A percentile compares a stretch with the other conserved stretches of the same genome.
Evolutionary conservation across 352 stramenopile genomes (phyloP).

Genomic region (Halophytophthora batemanensis): DNA sequence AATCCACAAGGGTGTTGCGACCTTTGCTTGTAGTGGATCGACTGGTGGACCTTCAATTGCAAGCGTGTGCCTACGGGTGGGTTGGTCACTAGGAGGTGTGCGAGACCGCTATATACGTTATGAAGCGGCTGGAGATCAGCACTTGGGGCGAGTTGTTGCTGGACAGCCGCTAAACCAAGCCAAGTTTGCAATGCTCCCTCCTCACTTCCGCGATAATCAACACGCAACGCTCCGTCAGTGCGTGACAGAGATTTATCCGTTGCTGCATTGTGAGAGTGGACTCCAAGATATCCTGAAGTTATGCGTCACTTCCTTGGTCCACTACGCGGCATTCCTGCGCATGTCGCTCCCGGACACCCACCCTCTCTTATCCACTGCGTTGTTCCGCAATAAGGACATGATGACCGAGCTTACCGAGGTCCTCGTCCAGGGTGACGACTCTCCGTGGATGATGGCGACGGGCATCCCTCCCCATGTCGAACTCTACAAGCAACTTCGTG

Average conservation of each 20-base stretch:
- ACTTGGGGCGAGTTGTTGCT: not conserved
- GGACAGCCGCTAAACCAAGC: slow-evolving; percentile 1
- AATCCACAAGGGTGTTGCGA: not conserved
- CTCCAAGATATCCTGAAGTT: slow-evolving; percentile 6
- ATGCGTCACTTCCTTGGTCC: slow-evolving; percentile 4
- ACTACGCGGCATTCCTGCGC: not conserved
- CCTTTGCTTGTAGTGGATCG: not conserved
- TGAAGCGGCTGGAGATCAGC: slow-evolving; percentile 2
- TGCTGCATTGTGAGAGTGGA: too few species aligned
- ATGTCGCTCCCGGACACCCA: not conserved
- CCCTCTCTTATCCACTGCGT: slow-evolving; percentile 5
- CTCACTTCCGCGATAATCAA: too few species aligned
- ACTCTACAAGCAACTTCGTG: slow-evolving; percentile 7
- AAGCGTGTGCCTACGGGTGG: not conserved
- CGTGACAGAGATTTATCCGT: too few species aligned
- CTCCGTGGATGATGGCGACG: slow-evolving; percentile 5
- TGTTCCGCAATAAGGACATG: not conserved
- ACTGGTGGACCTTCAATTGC: not conserved
- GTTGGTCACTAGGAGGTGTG: not conserved
- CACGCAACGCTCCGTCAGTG: too few species aligned
- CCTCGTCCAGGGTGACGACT: too few species aligned
- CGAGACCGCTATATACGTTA: slow-evolving; percentile 3
- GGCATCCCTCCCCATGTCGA: slow-evolving; percentile 11
- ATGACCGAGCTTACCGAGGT: not conserved
- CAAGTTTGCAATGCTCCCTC: not conserved